phyloP scores from a whole-genome alignment of 306 rosid genomes.

The Acacia confusa region DNA sequence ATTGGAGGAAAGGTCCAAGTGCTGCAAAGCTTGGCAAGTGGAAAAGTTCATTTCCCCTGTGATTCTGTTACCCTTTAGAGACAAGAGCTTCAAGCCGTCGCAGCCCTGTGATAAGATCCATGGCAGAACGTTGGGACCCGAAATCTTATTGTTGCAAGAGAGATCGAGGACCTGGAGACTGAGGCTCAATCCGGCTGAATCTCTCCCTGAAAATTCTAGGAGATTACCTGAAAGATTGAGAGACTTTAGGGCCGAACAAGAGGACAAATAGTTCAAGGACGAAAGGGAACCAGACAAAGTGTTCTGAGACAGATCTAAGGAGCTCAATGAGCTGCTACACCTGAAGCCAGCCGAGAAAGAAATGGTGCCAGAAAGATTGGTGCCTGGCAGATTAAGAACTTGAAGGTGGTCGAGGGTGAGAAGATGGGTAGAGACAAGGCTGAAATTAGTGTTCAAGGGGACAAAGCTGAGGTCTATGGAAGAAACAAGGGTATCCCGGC shows the following conservation, averaged over 20 bases:
- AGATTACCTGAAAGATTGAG: conserved; percentile 50
- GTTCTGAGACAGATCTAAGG: conserved; percentile 62
- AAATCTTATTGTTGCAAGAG: conserved; percentile 55
- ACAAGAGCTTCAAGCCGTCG: conserved; percentile 32
- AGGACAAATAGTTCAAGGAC: conserved; percentile 29
- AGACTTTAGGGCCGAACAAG: conserved; percentile 43
- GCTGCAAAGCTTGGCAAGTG: conserved; percentile 39
- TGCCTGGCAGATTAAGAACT: not conserved
- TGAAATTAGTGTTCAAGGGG: not conserved
- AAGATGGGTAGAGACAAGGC: not conserved
- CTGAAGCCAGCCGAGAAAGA: conserved; percentile 30
- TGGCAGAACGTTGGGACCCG: conserved; percentile 44
- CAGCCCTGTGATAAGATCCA: conserved; percentile 57
- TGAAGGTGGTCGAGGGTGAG: not conserved
- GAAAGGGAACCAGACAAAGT: conserved; percentile 50
- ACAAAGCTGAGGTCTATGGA: not conserved
- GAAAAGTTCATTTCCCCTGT: conserved; percentile 46
- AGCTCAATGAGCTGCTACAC: conserved; percentile 46
- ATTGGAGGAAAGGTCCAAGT: conserved; percentile 57
- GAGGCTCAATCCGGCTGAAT: conserved; percentile 26
- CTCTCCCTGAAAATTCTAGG: conserved; percentile 39
- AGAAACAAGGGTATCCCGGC: not conserved
- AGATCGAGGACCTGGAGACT: conserved; percentile 54
- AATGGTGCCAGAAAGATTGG: conserved; percentile 7
- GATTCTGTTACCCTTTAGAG: conserved; percentile 53